Conservation (phyloP, 768 basidiomycete genomes). For the Tulasnella calospora region DNA sequence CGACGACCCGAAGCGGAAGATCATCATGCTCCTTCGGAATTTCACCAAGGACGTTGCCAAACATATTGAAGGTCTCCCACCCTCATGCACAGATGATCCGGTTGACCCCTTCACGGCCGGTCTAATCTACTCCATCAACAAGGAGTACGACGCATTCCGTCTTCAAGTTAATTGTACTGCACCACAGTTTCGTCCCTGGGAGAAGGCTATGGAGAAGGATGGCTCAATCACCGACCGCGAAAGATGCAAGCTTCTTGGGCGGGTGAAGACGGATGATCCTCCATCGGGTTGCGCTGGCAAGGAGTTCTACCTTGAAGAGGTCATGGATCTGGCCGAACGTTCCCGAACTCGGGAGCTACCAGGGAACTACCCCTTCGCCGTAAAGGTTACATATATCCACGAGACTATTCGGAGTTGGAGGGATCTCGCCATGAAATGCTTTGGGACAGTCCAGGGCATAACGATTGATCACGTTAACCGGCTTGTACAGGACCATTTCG, state of each 20-base stretch:
- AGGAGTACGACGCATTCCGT: background rate
- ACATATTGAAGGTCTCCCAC: conserved; percentile 13
- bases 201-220: background rate
- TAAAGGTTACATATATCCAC: too few species aligned
- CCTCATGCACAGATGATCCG: background rate
- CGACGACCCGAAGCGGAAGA: conserved; percentile 8
- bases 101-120: background rate
- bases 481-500: too few species aligned
- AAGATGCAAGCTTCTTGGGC: too few species aligned
- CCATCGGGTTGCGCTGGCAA: too few species aligned
- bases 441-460: too few species aligned
- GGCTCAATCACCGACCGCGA: too few species aligned
- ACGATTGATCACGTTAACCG: too few species aligned
- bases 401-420: too few species aligned
- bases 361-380: too few species aligned
- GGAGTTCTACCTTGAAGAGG: background rate
- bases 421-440: too few species aligned
- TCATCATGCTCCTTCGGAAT: conserved; percentile 12
- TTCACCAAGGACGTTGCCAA: conserved; percentile 14
- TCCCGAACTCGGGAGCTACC: too few species aligned
- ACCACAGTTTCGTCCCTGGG: conserved; percentile 31
- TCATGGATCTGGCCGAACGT: conserved; percentile 23
- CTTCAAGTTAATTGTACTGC: conserved; percentile 26
- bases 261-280: too few species aligned
- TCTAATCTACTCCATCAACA: background rate